Percentiles rank a stretch among this genome's conserved stretches.
These are phyloP conservation scores for Kwoniella heveanensis DNA, from an alignment of 768 basidiomycete genomes.

Conservation along the genomic window DNA sequence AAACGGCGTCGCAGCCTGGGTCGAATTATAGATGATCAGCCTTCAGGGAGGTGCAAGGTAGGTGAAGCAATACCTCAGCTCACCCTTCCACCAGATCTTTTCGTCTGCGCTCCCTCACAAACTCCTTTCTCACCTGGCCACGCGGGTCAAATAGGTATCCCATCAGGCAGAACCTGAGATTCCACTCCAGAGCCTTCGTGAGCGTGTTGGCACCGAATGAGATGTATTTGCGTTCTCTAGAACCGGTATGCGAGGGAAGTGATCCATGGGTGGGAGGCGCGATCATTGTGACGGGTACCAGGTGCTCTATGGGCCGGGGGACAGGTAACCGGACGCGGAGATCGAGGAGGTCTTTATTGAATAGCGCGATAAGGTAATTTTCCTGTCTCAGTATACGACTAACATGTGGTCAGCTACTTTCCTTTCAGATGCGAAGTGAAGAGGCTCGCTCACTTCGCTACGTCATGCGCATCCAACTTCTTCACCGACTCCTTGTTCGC, in stretches of 20 bases:
- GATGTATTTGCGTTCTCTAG: constrained; percentile 63
- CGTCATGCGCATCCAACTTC: constrained; percentile 94
- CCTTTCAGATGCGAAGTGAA: no score
- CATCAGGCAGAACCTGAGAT: constrained; percentile 90
- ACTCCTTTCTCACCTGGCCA: constrained; percentile 86
- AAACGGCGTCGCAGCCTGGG: constrained; percentile 77
- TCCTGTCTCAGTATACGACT: constrained; percentile 92
- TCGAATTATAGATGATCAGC: no score
- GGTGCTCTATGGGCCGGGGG: constrained; percentile 26
- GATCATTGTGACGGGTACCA: constrained; percentile 36
- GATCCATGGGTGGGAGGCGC: constrained; percentile 32
- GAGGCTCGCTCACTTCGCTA: constrained; percentile 67
- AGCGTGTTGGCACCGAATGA: constrained; percentile 66
- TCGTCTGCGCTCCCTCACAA: constrained; percentile 82
- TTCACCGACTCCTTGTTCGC: constrained; percentile 60
- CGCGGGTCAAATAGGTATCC: constrained; percentile 90
- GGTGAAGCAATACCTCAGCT: constrained; percentile 40
- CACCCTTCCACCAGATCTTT: constrained; percentile 79
- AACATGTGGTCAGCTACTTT: constrained; percentile 6
- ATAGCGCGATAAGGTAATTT: constrained; percentile 95
- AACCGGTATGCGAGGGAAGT: constrained; percentile 12
- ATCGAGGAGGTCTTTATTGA: constrained; percentile 94
- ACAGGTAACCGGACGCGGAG: constrained; percentile 76
- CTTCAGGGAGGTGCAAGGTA: no score
- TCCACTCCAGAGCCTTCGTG: constrained; percentile 95